Conservation (phyloP, 23 red algal genomes). For the Gracilaria domingensis region DNA sequence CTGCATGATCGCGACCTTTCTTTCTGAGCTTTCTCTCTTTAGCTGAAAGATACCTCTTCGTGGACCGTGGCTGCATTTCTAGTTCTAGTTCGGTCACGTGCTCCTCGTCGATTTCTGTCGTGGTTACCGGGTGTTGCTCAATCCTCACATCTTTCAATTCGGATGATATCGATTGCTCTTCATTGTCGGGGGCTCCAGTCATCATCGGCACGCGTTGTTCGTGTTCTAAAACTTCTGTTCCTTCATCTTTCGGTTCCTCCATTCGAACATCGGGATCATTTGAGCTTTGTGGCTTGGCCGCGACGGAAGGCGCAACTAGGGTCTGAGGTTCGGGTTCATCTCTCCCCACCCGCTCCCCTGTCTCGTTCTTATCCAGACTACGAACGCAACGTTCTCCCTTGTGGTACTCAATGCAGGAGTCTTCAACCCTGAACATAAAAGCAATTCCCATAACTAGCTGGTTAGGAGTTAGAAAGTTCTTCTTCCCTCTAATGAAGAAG, state of each 20-base stretch:
- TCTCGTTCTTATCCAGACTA: background rate
- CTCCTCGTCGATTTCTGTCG: background rate
- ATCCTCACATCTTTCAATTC: background rate
- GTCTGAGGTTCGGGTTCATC: background rate
- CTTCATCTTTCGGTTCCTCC: no score
- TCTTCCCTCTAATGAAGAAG: conserved; percentile 91
- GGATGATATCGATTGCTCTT: background rate
- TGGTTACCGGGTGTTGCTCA: background rate
- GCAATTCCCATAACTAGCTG: conserved; percentile 94
- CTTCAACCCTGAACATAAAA: conserved; percentile 88
- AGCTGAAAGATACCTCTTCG: conserved; percentile 56
- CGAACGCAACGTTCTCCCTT: conserved; percentile 82
- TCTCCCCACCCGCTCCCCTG: background rate
- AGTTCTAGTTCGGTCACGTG: background rate
- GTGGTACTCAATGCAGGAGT: conserved; percentile 73
- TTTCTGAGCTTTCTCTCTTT: conserved; percentile 50
- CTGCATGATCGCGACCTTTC: background rate
- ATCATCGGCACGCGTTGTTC: background rate
- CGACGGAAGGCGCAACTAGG: no score
- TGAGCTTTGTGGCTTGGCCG: background rate
- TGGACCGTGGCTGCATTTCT: conserved; percentile 4
- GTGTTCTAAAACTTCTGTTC: background rate
- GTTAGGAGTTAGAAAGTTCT: conserved; percentile 86
- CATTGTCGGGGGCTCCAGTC: background rate
- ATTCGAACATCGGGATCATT: background rate